These are phyloP conservation scores for Coelastrella sp. DNA, from an alignment of 139 green algal species.

Conservation along the genomic window DNA sequence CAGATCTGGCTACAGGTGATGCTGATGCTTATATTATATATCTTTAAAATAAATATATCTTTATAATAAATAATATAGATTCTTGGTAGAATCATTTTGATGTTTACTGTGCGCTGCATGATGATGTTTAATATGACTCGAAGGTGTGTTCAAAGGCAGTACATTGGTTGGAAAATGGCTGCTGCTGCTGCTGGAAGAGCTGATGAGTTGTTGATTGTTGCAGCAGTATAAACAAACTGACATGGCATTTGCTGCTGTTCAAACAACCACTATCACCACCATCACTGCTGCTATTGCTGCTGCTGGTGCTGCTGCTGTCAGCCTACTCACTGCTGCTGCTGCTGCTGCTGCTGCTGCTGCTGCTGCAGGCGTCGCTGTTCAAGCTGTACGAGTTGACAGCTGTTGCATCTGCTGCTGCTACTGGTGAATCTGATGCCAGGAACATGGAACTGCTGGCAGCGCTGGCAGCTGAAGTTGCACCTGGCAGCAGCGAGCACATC, in stretches of 20 bases:
- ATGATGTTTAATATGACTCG: not conserved
- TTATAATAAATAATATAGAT: no score
- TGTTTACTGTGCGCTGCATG: not conserved
- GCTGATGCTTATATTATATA: no score
- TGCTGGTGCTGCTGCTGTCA: not conserved
- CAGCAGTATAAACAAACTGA: no score
- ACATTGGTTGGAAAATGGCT: not conserved
- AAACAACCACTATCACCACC: no score
- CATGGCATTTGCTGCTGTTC: no score
- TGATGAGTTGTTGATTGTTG: no score
- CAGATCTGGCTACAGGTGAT: conserved; percentile 47
- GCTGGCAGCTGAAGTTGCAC: conserved; percentile 41
- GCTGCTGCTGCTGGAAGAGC: not conserved
- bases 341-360: not conserved
- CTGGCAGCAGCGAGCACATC: conserved; percentile 49
- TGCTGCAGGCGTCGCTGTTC: conserved; percentile 48
- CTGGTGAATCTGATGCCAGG: conserved; percentile 48
- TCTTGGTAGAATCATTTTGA: no score
- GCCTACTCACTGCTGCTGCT: not conserved
- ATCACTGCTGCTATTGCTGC: not conserved
- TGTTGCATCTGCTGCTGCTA: conserved; percentile 30
- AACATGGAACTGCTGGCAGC: conserved; percentile 54
- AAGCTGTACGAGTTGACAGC: conserved; percentile 53
- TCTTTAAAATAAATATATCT: no score
- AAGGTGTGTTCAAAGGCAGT: not conserved